Percentiles rank a stretch among this genome's conserved stretches.
phyloP scores from a whole-genome alignment of 169 alveolate species.

The Eimeria mitis region DNA sequence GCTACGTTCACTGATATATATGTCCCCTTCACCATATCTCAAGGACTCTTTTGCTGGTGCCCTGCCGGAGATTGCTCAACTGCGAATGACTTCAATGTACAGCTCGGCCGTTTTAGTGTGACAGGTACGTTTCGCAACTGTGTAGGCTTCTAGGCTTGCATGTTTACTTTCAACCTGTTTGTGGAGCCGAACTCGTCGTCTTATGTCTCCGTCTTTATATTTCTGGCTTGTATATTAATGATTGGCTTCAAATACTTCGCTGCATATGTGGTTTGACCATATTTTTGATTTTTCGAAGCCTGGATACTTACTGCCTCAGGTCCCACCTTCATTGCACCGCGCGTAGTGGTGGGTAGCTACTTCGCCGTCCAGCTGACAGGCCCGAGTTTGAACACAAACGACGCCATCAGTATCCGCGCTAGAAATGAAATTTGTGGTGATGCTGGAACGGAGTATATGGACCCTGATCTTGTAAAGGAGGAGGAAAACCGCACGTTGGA shows the following conservation, averaged over 20 bases:
- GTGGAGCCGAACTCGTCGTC: neutral
- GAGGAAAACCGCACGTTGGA: slow-evolving; percentile 32
- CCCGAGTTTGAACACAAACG: slow-evolving; percentile 5
- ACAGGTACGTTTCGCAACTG: slow-evolving; percentile 34
- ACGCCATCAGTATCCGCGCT: slow-evolving; percentile 55
- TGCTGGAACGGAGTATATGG: slow-evolving; percentile 71
- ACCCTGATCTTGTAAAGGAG: slow-evolving; percentile 14
- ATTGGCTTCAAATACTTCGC: neutral
- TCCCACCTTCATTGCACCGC: slow-evolving; percentile 35
- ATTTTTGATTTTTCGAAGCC: neutral
- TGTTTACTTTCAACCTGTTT: neutral
- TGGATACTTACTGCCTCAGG: slow-evolving; percentile 12
- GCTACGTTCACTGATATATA: slow-evolving; percentile 31
- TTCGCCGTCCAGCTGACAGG: slow-evolving; percentile 67
- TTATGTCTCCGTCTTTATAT: neutral
- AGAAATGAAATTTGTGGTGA: slow-evolving; percentile 39
- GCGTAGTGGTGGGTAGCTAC: slow-evolving; percentile 49
- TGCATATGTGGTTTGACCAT: neutral
- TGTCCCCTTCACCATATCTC: slow-evolving; percentile 38
- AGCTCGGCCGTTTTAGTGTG: slow-evolving; percentile 53
- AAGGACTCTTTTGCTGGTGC: slow-evolving; percentile 63
- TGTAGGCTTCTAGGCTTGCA: neutral
- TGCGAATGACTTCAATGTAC: slow-evolving; percentile 28
- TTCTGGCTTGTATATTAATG: neutral
- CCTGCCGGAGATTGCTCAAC: slow-evolving; percentile 40